Base-by-base conservation (phyloP, 768 basidiomycete species). In the Kockovaella imperatae region DNA sequence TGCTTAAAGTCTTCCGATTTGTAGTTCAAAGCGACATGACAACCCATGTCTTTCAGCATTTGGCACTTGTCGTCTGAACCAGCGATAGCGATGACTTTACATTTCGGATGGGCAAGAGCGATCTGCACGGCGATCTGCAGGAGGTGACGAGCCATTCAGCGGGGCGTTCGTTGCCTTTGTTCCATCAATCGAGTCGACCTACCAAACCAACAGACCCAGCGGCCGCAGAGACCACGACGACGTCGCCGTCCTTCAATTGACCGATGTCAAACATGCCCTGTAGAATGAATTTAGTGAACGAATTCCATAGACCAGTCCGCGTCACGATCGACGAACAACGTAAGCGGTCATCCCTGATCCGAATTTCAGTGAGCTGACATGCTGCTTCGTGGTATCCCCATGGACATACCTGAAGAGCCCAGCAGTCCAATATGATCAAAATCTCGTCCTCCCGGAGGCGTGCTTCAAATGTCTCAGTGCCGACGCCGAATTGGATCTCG, bases 201-300 rank as follows among this genome's bases (percentile, higher is more conserved):
- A 69, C 68, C 17, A 64, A 46, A 13, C 67, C 69, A 8, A 87
- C 86, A 1, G 89, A 82, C 8, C 90, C 91, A 7, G 93, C 91
- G 2, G 91, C 91, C 17, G 88, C 91, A 0, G 87, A 87, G 10
- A 83, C 83, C 20, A 96, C 77, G 41, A 93, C 78, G 0, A 79
- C 86, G 52, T 96, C 89, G 11, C 89, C 88, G 0, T 81, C 69
- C 67, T 91, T 85, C 60, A 91, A 70, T 51, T 85, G 70, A 14
- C 83, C 87, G 38, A 93, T 76, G 41, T 87, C 85, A 67, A 80
- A 75, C 24, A 96, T 75, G 7, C 91, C 90, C 88, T 88, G 44
- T 17, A 31, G 30, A 29, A 24, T 30, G 15, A 36, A 38, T 17
- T 18, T 20, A 20, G 5, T 39, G 23, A 14, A 10, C 10, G 21